A percentile compares a stretch with the other conserved stretches of the same genome.
Conservation (phyloP, 129 eudicot genomes). For the Cynara cardunculus region DNA sequence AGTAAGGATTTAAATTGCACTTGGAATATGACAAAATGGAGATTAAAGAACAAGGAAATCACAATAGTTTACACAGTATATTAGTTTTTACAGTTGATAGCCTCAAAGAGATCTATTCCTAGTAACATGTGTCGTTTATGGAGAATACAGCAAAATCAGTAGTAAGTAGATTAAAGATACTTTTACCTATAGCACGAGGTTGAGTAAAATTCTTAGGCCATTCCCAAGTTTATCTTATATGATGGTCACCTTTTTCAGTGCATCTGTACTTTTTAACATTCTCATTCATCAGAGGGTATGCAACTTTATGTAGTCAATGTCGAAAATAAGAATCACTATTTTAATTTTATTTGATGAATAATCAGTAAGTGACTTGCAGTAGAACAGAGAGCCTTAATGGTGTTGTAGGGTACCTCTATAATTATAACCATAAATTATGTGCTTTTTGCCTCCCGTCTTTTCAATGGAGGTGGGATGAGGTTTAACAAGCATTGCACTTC, state of each 20-base stretch:
- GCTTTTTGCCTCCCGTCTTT: not conserved
- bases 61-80: not conserved
- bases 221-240: not conserved
- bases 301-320: not conserved
- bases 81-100: not conserved
- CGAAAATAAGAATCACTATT: not conserved
- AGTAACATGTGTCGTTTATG: not conserved
- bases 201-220: not conserved
- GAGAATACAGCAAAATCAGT: not conserved
- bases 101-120: not conserved
- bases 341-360: not conserved
- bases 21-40: constrained; percentile 2
- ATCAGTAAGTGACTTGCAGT: not conserved
- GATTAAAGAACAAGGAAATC: not conserved
- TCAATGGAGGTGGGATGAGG: not conserved
- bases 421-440: not conserved
- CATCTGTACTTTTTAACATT: not conserved
- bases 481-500: not conserved
- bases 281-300: not conserved
- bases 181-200: not conserved
- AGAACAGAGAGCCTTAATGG: constrained; percentile 4
- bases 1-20: not conserved
- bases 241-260: not conserved
- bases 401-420: constrained; percentile 5
- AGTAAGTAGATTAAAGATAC: not conserved